Percentiles rank a stretch among this genome's conserved stretches.
These are phyloP conservation scores for Marasmius sp. DNA, from an alignment of 1,284 basidiomycete genomes.

Conservation along the genomic window DNA sequence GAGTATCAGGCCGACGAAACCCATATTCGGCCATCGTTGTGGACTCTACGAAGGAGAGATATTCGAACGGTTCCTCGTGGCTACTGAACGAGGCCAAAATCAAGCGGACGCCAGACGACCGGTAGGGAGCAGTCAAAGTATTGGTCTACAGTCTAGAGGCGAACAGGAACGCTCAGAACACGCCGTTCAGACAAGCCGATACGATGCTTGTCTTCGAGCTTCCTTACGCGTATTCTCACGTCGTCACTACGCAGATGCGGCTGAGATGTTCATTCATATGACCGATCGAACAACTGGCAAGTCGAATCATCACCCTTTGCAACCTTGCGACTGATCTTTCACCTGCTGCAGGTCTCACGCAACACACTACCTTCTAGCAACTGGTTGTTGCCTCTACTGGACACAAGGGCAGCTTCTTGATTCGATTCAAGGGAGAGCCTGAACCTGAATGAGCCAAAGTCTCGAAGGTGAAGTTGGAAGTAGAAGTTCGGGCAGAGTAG, in stretches of 20 bases:
- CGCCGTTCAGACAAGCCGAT: constrained; percentile 69
- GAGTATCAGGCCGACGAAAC: constrained; percentile 75
- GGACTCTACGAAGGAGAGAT: constrained; percentile 51
- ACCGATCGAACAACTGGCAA: constrained; percentile 71
- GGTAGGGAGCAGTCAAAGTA: constrained; percentile 60
- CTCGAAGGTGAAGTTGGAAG: no score
- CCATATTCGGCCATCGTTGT: constrained; percentile 61
- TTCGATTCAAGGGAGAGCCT: no score
- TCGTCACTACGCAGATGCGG: constrained; percentile 63
- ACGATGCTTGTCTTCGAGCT: constrained; percentile 77
- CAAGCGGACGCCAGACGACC: constrained; percentile 64
- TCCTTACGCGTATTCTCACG: constrained; percentile 71
- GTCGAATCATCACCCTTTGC: constrained; percentile 14
- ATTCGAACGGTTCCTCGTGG: constrained; percentile 73
- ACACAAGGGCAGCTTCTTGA: no score
- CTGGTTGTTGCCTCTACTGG: no score
- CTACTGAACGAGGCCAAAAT: constrained; percentile 80
- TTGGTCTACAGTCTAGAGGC: constrained; percentile 59
- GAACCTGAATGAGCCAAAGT: no score
- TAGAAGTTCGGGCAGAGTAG: no score
- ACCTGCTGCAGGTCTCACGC: constrained; percentile 60
- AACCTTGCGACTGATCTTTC: neutral
- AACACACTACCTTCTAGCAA: constrained; percentile 76
- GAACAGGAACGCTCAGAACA: constrained; percentile 22
- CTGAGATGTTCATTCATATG: constrained; percentile 62